Evolutionary conservation across 192 early-diverging fungal genomes (phyloP).

Genomic region (Coemansia sp.): DNA sequence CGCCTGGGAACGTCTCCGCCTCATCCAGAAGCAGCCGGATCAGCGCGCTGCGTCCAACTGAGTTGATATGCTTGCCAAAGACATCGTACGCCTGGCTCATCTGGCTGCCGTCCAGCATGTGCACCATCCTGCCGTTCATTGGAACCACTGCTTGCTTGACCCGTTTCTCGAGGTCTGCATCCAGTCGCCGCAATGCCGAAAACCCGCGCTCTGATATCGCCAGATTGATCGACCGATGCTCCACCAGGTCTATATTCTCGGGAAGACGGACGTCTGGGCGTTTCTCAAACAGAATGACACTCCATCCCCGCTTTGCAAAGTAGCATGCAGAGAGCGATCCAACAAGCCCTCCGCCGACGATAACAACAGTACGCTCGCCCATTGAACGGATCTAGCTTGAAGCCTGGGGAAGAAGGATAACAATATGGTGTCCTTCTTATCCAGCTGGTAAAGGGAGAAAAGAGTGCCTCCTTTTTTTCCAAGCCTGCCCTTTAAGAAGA

Average conservation of each 20-base stretch:
- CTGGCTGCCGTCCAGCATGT: slow-evolving; percentile 68
- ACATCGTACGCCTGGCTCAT: slow-evolving; percentile 84
- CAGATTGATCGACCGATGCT: slow-evolving; percentile 88
- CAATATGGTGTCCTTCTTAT: no score
- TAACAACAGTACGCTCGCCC: slow-evolving; percentile 40
- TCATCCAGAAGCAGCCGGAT: slow-evolving; percentile 79
- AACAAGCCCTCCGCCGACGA: slow-evolving; percentile 95
- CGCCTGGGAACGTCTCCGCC: slow-evolving; percentile 66
- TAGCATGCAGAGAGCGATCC: slow-evolving; percentile 86
- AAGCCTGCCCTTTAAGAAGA: no score
- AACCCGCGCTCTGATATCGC: slow-evolving; percentile 88
- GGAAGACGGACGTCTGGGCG: slow-evolving; percentile 71
- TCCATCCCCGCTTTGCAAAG: slow-evolving; percentile 89
- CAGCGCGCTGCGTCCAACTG: slow-evolving; percentile 80
- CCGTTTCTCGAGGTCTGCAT: slow-evolving; percentile 63
- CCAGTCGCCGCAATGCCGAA: slow-evolving; percentile 72
- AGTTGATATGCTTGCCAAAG: slow-evolving; percentile 91
- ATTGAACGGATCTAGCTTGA: slow-evolving; percentile 2
- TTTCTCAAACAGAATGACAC: slow-evolving; percentile 83
- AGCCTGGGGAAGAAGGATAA: no score
- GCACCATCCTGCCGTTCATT: slow-evolving; percentile 94
- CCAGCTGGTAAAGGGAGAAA: no score
- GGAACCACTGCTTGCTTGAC: slow-evolving; percentile 76
- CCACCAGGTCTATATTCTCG: slow-evolving; percentile 55
- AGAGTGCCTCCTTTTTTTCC: no score